Base-by-base conservation (phyloP, 441 rosid species). In the Viola pubescens region DNA sequence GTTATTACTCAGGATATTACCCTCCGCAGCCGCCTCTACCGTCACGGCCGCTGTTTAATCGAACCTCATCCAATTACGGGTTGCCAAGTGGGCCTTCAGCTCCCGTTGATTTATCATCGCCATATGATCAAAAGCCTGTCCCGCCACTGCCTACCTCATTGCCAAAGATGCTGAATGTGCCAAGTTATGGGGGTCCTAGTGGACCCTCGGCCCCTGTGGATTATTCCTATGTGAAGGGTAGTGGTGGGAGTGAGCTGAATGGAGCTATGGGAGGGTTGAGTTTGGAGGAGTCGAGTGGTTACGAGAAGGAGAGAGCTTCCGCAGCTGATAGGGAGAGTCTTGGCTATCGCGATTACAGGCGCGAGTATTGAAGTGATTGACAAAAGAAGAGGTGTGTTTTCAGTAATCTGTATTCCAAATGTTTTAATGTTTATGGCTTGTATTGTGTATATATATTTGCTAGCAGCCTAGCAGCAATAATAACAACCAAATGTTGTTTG, bases 131-230 rank as follows among this genome's bases (percentile, higher is more conserved):
- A 60, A 78, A 65, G 77, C 76, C 75, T 4, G 73, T 68, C 3
- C 61, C 70, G 53, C 61, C 70, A 7, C 34, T 26, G 34, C 34
- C 34, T 26, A 26, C 34, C 1, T 26, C 34, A 26, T 26, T 26
- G 34, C 34, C 34, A 26, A 26, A 45, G 34, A 4, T 13, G 14
- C 34, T 40, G 41, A 70, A 70, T 53, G 59, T 77, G 3, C 57
- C 78, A 54, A 62, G 19, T 39, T 73, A 73, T 39, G 71, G 76
- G 5, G 62, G 59, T 46, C 80, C 75, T 7, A 58, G 70, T 64
- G 79, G 76, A 1, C 82, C 82, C 5, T 78, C 82, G 0, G 84
- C 86, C 4, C 89, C 89, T 0, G 84, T 79, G 0, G 89, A 81
- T 75, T 77, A 74, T 70, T 68, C 86, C 37, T 73, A 77, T 73